Base-by-base conservation (phyloP, 352 stramenopile species). In the Phytophthora pinifolia region DNA sequence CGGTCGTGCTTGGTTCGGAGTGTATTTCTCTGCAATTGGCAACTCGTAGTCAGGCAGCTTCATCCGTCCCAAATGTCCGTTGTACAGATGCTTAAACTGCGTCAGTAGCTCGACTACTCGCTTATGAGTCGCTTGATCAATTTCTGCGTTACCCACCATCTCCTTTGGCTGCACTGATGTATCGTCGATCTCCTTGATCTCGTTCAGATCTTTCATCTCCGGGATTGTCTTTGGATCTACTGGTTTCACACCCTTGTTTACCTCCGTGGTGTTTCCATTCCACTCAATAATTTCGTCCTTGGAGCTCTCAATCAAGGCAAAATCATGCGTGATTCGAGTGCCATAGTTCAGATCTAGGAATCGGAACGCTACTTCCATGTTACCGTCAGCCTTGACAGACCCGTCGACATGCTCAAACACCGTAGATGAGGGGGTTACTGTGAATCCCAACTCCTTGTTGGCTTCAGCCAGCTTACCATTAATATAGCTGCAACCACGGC, bases 1-100 rank as follows among this genome's bases (percentile, higher is more conserved):
- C 1, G 55, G 41, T 20, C 46, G 14, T 27, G 46, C 7, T n/a
- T 57, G 34, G 0, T 49, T 13, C 1, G 39, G 31, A 3, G 25
- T 49, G 9, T 55, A 62, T 13, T 37, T 13, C 0, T 37, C 14
- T 6, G 32, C 4, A 1, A 51, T 39, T 0, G 30, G 30, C 9
- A 62, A 15, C 3, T 41, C 25, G 13, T 62, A 62, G 22, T 54
- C 51, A 3, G 41, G 20, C 1, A 52, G 6, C 38, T 59, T 51
- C 50, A 59, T 52, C 3, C 22, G 29, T 13, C 39, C 41, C 5
- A 59, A n/a, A n/a, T 51, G 34, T 0, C 34, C 42, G 20, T 52
- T 29, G 9, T 47, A 52, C 10, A 59, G 9, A 1, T 15, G 17
- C 22, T 50, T 15, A 13, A 45, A 42, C 0, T 46, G 17, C 1